These are phyloP conservation scores for Saitozyma podzolica DNA, from an alignment of 768 basidiomycete genomes.

Conservation along the genomic window DNA sequence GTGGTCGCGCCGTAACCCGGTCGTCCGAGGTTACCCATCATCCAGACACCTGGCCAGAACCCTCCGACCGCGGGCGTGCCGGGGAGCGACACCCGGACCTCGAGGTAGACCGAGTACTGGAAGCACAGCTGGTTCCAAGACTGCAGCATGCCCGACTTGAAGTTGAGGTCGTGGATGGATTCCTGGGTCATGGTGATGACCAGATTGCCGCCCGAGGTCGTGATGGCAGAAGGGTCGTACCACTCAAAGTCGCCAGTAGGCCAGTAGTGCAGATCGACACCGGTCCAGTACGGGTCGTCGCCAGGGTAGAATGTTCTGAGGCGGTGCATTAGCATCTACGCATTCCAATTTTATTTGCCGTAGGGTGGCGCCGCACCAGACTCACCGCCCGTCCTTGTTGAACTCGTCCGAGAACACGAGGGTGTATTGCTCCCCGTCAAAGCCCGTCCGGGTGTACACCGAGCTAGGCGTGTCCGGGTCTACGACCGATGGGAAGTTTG, in stretches of 20 bases:
- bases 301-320: constrained; percentile 55
- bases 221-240: constrained; percentile 59
- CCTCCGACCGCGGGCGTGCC: constrained; percentile 45
- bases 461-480: constrained; percentile 71
- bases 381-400: constrained; percentile 62
- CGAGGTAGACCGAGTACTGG: constrained; percentile 80
- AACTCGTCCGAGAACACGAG: constrained; percentile 90
- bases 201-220: constrained; percentile 73
- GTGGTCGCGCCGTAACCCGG: constrained; percentile 88
- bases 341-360: neutral
- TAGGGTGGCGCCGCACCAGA: constrained; percentile 1
- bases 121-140: constrained; percentile 96
- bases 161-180: constrained; percentile 76
- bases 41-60: constrained; percentile 86
- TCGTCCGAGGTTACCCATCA: constrained; percentile 78
- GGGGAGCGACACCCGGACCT: constrained; percentile 54
- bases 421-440: constrained; percentile 74
- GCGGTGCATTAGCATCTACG: neutral
- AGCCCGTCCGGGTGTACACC: constrained; percentile 64
- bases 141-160: constrained; percentile 62
- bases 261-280: constrained; percentile 74
- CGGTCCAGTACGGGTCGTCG: constrained; percentile 85
- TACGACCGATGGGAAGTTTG: constrained; percentile 67
- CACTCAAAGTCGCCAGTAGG: constrained; percentile 70
- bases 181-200: constrained; percentile 75